Evolutionary conservation across 257 asterid genomes (phyloP).

Genomic region (Solanum stenotomum): DNA sequence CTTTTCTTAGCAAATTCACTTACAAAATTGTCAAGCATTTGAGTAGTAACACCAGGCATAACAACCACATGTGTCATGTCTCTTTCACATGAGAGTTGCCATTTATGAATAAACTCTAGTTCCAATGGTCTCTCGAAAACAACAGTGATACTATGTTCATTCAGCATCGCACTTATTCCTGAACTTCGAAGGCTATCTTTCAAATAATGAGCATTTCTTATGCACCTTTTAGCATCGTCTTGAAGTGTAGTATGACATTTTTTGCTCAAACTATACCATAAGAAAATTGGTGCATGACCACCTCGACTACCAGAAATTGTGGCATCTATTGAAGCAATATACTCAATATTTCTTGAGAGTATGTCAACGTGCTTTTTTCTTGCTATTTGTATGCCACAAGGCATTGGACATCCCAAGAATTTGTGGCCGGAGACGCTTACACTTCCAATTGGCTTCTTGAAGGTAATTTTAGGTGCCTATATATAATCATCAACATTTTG

Average conservation of each 20-base stretch:
- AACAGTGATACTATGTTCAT: constrained; percentile 77
- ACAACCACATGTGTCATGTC: constrained; percentile 77
- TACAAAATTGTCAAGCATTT: constrained; percentile 62
- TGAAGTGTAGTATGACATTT: constrained; percentile 77
- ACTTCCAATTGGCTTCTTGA: constrained; percentile 85
- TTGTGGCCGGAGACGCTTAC: constrained; percentile 92
- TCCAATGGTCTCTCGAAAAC: constrained; percentile 73
- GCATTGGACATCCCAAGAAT: constrained; percentile 92
- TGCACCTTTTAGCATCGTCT: constrained; percentile 79
- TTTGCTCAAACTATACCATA: constrained; percentile 69
- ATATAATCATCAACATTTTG: constrained; percentile 11
- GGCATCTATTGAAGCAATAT: constrained; percentile 87
- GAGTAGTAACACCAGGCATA: constrained; percentile 63
- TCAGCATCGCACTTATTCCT: constrained; percentile 71
- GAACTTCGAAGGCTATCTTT: constrained; percentile 57
- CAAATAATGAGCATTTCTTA: constrained; percentile 74
- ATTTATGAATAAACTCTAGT: constrained; percentile 66
- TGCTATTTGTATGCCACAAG: constrained; percentile 83
- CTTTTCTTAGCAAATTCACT: constrained; percentile 42
- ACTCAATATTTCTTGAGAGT: constrained; percentile 73
- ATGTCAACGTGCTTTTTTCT: constrained; percentile 49
- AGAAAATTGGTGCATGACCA: constrained; percentile 85
- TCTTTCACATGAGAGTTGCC: constrained; percentile 88
- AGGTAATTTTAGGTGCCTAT: constrained; percentile 77
- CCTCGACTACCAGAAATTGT: constrained; percentile 91